Base-by-base conservation (phyloP, 129 eudicot genomes). In the Arctium minus region DNA sequence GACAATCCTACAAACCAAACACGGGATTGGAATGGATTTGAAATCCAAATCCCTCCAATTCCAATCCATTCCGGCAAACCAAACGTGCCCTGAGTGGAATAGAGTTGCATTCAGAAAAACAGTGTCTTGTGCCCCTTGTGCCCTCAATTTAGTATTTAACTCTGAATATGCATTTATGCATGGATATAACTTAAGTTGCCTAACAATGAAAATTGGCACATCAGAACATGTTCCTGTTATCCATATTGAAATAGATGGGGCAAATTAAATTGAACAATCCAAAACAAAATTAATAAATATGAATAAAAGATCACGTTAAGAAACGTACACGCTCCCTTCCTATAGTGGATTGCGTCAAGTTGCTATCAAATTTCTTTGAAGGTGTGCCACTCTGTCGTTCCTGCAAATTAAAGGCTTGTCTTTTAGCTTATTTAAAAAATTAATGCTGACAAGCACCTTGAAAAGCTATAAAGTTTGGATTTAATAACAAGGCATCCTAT, bases 321-420 rank as follows among this genome's bases (percentile, higher is more conserved):
- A 5, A 46, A 86, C 91, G 36, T 88, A 92, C 97, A 70, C 94
- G 97, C 32, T 92, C 95, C 82, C 88, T 93, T 62, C 92, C 95
- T 38, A 85, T 68, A n/a, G 71, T 70, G 72, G 95, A 94, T 86
- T 79, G 85, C 42, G 90, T 88, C 85, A 90, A 68, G 79, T 83
- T 90, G 88, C 78, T 81, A 69, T 88, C 89, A 74, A 92, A 89
- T 74, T 88, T 89, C 87, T 88, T 92, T 64, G 86, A 35, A 27
- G 98, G 90, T 4, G 86, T 67, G 13, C 81, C 83, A 82, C 82
- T 79, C 46, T 50, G 87, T 32, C 79, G 79, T 82, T 92, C 94
- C 95, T 92, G 96, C 64, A 86, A 65, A 79, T 70, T 31, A 62
- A 17, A 77, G 38, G 74, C 38, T 60, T 75, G 53, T 67, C 36